A percentile compares a stretch with the other conserved stretches of the same genome.
Evolutionary conservation across 768 basidiomycete genomes (phyloP).

Genomic region (Tephrocybe rancida): DNA sequence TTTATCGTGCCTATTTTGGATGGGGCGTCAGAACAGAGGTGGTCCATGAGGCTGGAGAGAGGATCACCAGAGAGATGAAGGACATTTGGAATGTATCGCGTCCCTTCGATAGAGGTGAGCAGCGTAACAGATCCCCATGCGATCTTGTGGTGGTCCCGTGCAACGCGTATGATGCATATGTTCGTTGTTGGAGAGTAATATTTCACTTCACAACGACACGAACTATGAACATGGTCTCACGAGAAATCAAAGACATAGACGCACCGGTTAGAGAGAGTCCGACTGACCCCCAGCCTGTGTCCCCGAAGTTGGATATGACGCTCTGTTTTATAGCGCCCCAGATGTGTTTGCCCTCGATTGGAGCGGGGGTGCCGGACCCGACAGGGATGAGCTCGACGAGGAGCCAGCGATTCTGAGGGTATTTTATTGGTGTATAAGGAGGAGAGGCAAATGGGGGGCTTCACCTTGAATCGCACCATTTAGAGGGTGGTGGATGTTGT

Average conservation of each 20-base stretch:
- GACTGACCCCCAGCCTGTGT: constrained; percentile 85
- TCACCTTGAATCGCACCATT: constrained; percentile 28
- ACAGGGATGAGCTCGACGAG: constrained; percentile 80
- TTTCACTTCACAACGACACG: constrained; percentile 58
- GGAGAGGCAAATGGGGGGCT: too few relatives aligned
- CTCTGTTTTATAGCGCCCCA: constrained; percentile 72
- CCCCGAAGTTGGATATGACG: constrained; percentile 75
- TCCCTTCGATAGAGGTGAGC: constrained; percentile 61
- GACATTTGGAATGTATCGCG: constrained; percentile 69
- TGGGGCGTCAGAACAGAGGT: not conserved
- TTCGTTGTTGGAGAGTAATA: constrained; percentile 86
- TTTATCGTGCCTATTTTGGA: constrained; percentile 83
- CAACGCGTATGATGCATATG: constrained; percentile 84
- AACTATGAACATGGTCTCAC: not conserved
- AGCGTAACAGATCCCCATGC: constrained; percentile 83
- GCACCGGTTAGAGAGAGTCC: constrained; percentile 70
- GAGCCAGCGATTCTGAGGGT: constrained; percentile 78
- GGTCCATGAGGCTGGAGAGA: not conserved
- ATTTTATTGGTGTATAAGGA: not conserved
- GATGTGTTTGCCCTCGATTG: constrained; percentile 64
- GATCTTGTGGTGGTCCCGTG: constrained; percentile 76
- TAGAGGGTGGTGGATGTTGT: too few relatives aligned
- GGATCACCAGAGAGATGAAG: constrained; percentile 78
- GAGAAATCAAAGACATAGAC: constrained; percentile 17
- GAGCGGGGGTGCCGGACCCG: constrained; percentile 24